Percentiles rank a stretch among this genome's conserved stretches.
Conservation (phyloP, 306 rosid genomes). For the Quillaja saponaria region DNA sequence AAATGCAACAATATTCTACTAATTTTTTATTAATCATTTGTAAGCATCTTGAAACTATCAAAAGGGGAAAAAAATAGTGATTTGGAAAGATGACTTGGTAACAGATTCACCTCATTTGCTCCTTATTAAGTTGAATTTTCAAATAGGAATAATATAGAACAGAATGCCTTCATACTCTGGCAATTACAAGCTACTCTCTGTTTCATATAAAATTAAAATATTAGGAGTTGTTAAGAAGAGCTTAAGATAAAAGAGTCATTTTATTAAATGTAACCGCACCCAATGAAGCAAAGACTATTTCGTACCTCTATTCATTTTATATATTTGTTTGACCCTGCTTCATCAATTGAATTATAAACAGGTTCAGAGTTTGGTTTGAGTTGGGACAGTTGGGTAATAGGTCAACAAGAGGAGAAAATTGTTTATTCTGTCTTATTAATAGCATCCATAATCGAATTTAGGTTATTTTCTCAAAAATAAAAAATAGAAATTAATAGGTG, state of each 20-base stretch:
- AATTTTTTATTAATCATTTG: conserved; percentile 31
- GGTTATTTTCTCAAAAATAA: not conserved
- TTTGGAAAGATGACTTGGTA: conserved; percentile 25
- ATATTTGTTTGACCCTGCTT: conserved; percentile 16
- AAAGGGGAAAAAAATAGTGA: too few relatives aligned
- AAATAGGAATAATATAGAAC: conserved; percentile 24
- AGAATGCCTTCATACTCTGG: not conserved
- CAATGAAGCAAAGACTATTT: conserved; percentile 45
- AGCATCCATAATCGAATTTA: not conserved
- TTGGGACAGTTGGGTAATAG: conserved; percentile 12
- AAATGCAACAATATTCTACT: not conserved
- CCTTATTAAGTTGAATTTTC: conserved; percentile 18
- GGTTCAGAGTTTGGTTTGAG: conserved; percentile 6
- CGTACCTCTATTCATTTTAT: conserved; percentile 21
- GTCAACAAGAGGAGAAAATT: conserved; percentile 29
- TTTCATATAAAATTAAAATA: not conserved
- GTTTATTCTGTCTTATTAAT: not conserved
- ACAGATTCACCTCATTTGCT: conserved; percentile 22
- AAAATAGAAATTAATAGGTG: too few relatives aligned
- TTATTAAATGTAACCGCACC: conserved; percentile 9
- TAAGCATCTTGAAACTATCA: conserved; percentile 12
- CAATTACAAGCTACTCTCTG: not conserved
- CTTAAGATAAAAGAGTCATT: conserved; percentile 24
- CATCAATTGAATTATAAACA: conserved; percentile 2
- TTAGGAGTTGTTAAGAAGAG: conserved; percentile 38